Conservation (phyloP, 495 filamentous ascomycete genomes). For the Delitschia confertaspora region DNA sequence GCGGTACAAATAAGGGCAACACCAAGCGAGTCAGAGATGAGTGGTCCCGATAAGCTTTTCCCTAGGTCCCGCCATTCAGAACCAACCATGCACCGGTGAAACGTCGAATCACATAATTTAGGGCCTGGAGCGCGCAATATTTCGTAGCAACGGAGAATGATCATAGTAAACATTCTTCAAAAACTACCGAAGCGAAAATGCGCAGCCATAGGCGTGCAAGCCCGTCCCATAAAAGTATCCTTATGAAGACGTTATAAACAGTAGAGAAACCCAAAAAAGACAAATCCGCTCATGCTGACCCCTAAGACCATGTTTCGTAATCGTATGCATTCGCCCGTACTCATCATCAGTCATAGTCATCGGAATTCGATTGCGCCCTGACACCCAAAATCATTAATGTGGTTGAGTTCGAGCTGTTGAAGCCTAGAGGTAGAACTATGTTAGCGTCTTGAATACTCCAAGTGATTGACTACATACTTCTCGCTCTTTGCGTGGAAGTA, state of each 20-base stretch:
- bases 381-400: conserved; percentile 77
- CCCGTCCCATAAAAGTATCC: no score
- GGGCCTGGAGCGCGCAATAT: no score
- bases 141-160: no score
- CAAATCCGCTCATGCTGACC: conserved; percentile 10
- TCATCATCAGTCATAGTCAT: conserved; percentile 37
- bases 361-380: conserved; percentile 88
- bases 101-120: no score
- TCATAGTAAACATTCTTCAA: no score
- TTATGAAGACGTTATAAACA: no score
- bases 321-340: conserved; percentile 13
- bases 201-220: no score
- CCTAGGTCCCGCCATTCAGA: conserved; percentile 3
- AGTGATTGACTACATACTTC: conserved; percentile 54
- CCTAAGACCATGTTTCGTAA: conserved; percentile 9
- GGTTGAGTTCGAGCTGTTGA: conserved; percentile 85
- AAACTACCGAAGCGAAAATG: no score
- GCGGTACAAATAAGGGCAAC: not conserved
- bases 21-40: conserved; percentile 1
- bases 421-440: conserved; percentile 55
- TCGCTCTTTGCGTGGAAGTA: conserved; percentile 98
- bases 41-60: conserved; percentile 20
- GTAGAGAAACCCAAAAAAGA: not conserved
- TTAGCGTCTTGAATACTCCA: conserved; percentile 21
- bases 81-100: no score